phyloP scores from a whole-genome alignment of 148 eudicot genomes.

The Rhododendron williamsianum region DNA sequence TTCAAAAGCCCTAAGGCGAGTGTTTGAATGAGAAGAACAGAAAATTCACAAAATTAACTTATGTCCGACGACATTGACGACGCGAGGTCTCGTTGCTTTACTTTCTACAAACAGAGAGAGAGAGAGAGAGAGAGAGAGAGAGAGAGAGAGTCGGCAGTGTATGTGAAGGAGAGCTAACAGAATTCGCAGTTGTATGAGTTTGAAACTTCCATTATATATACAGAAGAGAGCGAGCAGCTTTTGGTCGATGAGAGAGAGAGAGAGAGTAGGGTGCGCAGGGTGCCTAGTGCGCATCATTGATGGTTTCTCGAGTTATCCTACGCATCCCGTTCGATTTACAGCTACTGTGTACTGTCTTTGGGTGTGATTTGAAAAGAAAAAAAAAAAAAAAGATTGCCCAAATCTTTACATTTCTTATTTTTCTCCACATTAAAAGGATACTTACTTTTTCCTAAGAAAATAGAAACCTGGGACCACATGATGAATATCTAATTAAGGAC shows the following conservation, averaged over 20 bases:
- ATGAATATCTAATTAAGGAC: too few relatives aligned
- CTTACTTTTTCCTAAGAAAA: too few relatives aligned
- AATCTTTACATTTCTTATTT: too few relatives aligned
- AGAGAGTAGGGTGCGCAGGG: neutral
- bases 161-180: neutral
- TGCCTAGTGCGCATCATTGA: neutral
- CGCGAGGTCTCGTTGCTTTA: neutral
- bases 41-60: conserved; percentile 30
- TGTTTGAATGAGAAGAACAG: neutral
- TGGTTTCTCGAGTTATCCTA: neutral
- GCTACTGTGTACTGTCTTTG: neutral
- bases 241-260: neutral
- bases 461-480: too few relatives aligned
- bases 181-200: neutral
- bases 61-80: conserved; percentile 64
- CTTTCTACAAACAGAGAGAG: neutral
- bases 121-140: neutral
- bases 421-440: too few relatives aligned
- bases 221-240: neutral
- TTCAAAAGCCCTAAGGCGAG: neutral
- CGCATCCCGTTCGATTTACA: neutral
- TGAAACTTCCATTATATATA: neutral
- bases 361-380: too few relatives aligned
- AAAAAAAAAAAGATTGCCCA: too few relatives aligned
- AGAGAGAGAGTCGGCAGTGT: neutral